These are phyloP conservation scores for Ustilago tritici DNA, from an alignment of 1,284 basidiomycete genomes.

Conservation along the genomic window DNA sequence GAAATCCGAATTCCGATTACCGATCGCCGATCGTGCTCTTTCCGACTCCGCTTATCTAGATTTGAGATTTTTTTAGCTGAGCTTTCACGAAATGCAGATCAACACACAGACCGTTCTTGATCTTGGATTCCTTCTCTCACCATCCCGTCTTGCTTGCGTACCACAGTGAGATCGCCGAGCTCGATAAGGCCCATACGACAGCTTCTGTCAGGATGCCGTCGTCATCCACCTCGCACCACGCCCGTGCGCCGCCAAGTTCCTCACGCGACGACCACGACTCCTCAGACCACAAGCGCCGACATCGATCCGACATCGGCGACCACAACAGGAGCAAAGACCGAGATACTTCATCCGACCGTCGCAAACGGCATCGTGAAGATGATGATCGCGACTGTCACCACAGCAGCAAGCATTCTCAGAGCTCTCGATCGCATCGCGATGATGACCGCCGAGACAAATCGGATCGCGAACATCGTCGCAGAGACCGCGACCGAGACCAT, in stretches of 20 bases:
- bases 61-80: constrained; percentile 5
- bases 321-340: constrained; percentile 16
- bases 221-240: constrained; percentile 26
- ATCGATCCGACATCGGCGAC: constrained; percentile 26
- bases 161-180: neutral
- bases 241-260: constrained; percentile 20
- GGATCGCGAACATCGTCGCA: constrained; percentile 27
- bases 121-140: neutral
- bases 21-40: constrained; percentile 22
- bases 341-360: constrained; percentile 25
- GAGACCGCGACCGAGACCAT: constrained; percentile 21
- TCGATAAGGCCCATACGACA: no score
- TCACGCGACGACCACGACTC: constrained; percentile 20
- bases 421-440: constrained; percentile 24
- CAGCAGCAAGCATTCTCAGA: constrained; percentile 12
- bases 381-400: constrained; percentile 6
- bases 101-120: neutral
- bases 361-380: constrained; percentile 34
- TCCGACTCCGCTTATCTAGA: constrained; percentile 8
- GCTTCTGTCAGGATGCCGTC: constrained; percentile 18
- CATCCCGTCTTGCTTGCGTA: neutral
- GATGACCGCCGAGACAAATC: constrained; percentile 19
- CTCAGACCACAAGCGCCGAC: constrained; percentile 29
- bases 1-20: constrained; percentile 4
- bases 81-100: neutral